Base-by-base conservation (phyloP, 2,329 filamentous ascomycete species). In the Aspergillus pseudoterreus region DNA sequence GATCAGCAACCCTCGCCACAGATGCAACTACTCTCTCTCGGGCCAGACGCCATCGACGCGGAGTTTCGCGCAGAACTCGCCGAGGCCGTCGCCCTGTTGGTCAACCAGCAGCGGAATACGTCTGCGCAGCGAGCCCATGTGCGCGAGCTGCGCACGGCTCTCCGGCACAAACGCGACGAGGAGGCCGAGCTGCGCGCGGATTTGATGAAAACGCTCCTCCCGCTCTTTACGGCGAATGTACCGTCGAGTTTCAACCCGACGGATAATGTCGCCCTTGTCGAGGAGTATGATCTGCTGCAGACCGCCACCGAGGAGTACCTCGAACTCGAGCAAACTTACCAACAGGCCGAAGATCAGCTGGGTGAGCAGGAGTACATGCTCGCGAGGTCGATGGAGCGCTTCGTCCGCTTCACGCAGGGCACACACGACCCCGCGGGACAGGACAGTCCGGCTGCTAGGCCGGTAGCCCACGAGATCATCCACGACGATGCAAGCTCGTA, bases 91-190 rank as follows among this genome's bases (percentile, higher is more conserved):
- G 45, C 47, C 4, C 47, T 49, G 30, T 39, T 63, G 15, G 14
- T 54, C 19, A 35, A 52, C 10, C 47, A 60, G 19, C 53, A 60
- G 19, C 43, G 58, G 17, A 47, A 57, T 22, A 51, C 63, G 19
- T 51, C 53, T 4, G 41, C 51, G 6, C 57, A 58, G 42, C 54
- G 65, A n/a, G 47, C 51, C 3, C 50, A 54, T 4, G 56, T 59
- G 4, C 58, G 57, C 27, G 57, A 63, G 48, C 44, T 62, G n/a
- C 65, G 65, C 6, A 39, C 47, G 15, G 56, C 51, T 1, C 48
- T 68, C 14, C 53, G 55, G 44, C 54, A 60, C 19, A 61, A 64
- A 46, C 53, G 64, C n/a, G 57, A 65, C 14, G 53, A 63, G 30
- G 65, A 66, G 33, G 44, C 49, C 4, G 45, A 56, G 14, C 21